Base-by-base conservation (phyloP, 2,329 filamentous ascomycete species). In the Atkinsonella hypoxylon region DNA sequence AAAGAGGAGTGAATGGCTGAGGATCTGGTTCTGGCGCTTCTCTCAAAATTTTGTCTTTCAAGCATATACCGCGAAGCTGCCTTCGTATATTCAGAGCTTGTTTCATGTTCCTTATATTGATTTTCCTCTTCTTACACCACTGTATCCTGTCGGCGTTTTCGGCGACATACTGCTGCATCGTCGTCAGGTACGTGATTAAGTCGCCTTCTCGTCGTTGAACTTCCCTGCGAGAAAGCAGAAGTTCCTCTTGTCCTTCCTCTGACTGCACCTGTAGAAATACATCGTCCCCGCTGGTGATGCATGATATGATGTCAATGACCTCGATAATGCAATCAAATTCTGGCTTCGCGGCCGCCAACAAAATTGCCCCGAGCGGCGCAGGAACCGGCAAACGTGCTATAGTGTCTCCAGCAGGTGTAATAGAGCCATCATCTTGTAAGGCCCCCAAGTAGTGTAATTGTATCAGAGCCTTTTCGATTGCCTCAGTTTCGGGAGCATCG, bases 381-480 rank as follows among this genome's bases (percentile, higher is more conserved):
- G 89, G 83, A 1, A 98, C 76, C 0, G 93, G 93, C 20, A 97
- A 81, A 38, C 82, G 78, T 1, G 91, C 86, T 66, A 98, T 89
- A 50, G 84, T 83, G 42, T 76, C 73, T 1, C 93, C 93, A 17
- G 81, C 72, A 0, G 78, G 69, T 4, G 85, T 96, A 60, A 98
- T 88, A 1, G 71, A 70, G 6, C 88, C 89, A 7, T 79, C 71
- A 20, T 87, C 79, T 3, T 81, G 75, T 0, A 98, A 68, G 0
- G 90, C 89, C 11, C 84, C 82, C 2, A 98, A 81, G 36, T 85
- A 79, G 49, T 89, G 79, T 0, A 98, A 76, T 49, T 93, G 86
- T 6, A 93, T 67, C 1, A 96, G 72, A 0, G 90, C 89, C 57
- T 89, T 89, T 58, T 91, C 82, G 47, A 96, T 78, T 0, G 87